Evolutionary conservation across 2,329 filamentous ascomycete genomes (phyloP), one percentile per base, ranked within the genome.

Genomic region (Colletotrichum ledebouriae): DNA sequence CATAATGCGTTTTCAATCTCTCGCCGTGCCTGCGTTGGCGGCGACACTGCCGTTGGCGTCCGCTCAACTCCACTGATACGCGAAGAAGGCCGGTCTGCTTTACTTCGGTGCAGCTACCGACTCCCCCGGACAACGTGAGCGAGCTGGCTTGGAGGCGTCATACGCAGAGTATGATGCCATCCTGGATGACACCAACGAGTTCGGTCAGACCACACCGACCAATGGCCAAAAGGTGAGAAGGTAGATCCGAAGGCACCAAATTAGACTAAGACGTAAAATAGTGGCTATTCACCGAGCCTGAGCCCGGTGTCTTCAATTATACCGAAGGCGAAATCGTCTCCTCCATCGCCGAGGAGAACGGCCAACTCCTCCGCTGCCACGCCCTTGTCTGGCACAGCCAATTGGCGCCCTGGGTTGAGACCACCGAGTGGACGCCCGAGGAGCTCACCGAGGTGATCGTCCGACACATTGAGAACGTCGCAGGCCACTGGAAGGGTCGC

Each of bases 61-160:
- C 6, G 77, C 73, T 29, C 80, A 83, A 70, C 81, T 88, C 13
- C 77, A 87, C 72, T 74, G 79, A 46, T 78, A 84, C 29, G 86
- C 86, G 11, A 81, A 84, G 67, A 80, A 83, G 62, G 84, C 85
- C 37, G 87, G 87, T 5, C 79, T 86, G 62, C 74, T 82, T 69
- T 90, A 89, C 79, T 90, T 90, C 62, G 89, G 89, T 63, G 85
- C 88, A 1, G 89, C 89, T 2, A 89, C 88, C 34, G 89, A 91
- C 76, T 75, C 76, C 6, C 77, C 77, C 3, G 77, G 76, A 6
- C 74, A 78, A 70, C 78, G 79, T 34, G 79, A 82, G 72, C 77
- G 80, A 29, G 76, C 74, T 3, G 87, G 88, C 17, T 75, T 76
- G 7, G 82, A 86, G 70, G 77, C 84, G 22, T 77, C 80, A 10